phyloP scores from a whole-genome alignment of 352 stramenopile genomes.

The Achlya hypogyna region DNA sequence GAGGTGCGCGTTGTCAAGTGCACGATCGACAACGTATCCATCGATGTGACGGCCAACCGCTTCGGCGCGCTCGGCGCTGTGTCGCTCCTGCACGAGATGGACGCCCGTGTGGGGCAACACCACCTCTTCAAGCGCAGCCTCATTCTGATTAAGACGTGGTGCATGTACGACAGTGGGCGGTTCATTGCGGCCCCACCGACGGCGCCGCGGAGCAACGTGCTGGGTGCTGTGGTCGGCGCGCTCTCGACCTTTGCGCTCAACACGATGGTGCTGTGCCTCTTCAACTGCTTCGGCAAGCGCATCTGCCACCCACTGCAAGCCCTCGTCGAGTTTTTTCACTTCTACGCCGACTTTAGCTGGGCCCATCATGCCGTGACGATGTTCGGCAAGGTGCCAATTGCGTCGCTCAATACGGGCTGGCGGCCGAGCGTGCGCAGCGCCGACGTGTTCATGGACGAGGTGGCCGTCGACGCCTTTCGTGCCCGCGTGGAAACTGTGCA shows the following conservation, averaged over 20 bases:
- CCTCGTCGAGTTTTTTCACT: constrained; percentile 78
- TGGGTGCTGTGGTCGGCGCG: constrained; percentile 67
- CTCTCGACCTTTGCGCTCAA: constrained; percentile 83
- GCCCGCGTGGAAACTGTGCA: neutral
- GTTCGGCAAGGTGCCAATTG: constrained; percentile 58
- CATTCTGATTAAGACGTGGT: constrained; percentile 87
- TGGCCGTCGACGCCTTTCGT: neutral
- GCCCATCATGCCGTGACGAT: constrained; percentile 69
- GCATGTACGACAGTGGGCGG: constrained; percentile 67
- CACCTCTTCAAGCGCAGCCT: constrained; percentile 85
- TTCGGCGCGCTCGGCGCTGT: constrained; percentile 69
- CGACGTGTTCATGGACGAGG: neutral
- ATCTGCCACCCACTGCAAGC: constrained; percentile 77
- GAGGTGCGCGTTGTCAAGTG: constrained; percentile 86
- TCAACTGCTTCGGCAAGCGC: constrained; percentile 66
- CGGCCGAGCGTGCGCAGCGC: constrained; percentile 22
- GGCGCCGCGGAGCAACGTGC: constrained; percentile 35
- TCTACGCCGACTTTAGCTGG: constrained; percentile 80
- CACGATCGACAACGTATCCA: constrained; percentile 84
- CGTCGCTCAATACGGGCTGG: constrained; percentile 28
- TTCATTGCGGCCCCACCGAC: constrained; percentile 32
- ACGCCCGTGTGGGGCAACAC: constrained; percentile 53
- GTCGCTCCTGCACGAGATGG: constrained; percentile 79
- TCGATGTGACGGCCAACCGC: constrained; percentile 83
- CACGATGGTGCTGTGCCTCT: constrained; percentile 83